Evolutionary conservation across 768 basidiomycete genomes (phyloP).

Genomic region (Amanita rimosa): DNA sequence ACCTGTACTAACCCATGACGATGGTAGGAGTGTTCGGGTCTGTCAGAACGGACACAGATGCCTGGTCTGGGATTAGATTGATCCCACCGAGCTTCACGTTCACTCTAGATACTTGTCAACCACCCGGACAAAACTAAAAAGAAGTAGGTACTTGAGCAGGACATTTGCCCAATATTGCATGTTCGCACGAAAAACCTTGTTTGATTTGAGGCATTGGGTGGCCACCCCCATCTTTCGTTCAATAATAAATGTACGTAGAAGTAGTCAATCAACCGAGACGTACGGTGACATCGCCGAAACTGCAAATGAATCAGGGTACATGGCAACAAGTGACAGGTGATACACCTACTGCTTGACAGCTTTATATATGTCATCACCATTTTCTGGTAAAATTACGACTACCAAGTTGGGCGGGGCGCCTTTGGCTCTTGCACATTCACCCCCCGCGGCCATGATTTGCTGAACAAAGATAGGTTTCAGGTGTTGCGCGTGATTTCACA

Average conservation of each 20-base stretch:
- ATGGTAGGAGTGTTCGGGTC: constrained; percentile 66
- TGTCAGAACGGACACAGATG: constrained; percentile 41
- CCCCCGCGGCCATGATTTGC: constrained; percentile 42
- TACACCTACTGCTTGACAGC: constrained; percentile 65
- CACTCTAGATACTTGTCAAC: constrained; percentile 30
- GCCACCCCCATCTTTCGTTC: constrained; percentile 56
- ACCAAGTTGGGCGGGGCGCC: constrained; percentile 40
- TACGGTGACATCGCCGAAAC: constrained; percentile 50
- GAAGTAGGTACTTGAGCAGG: constrained; percentile 51
- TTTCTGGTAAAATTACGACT: constrained; percentile 63
- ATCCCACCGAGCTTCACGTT: constrained; percentile 82
- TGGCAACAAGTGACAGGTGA: neutral
- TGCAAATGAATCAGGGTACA: constrained; percentile 13
- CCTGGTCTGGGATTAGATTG: constrained; percentile 59
- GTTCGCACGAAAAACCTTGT: constrained; percentile 54
- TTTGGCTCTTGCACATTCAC: constrained; percentile 26
- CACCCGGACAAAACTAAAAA: neutral
- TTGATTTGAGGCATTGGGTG: constrained; percentile 66
- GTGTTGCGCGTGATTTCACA: neutral
- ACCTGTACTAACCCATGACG: constrained; percentile 46
- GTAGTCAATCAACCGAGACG: constrained; percentile 6
- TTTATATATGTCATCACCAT: constrained; percentile 62
- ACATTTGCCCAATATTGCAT: constrained; percentile 77
- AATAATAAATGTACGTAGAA: neutral
- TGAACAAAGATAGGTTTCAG: constrained; percentile 21